These are phyloP conservation scores for Mentha longifolia DNA, from an alignment of 257 asterid genomes.

Conservation along the genomic window DNA sequence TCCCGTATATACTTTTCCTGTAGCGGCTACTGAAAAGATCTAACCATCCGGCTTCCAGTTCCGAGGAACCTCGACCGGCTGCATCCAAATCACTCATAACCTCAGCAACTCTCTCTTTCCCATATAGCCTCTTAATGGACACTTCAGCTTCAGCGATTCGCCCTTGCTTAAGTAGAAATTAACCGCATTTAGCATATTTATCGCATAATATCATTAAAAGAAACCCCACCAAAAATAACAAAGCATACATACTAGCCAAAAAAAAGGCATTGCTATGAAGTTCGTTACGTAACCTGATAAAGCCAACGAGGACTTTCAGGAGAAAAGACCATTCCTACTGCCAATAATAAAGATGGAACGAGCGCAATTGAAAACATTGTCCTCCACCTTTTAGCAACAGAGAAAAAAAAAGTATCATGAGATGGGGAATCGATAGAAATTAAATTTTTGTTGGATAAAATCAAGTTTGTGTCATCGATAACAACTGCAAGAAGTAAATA, in stretches of 20 bases:
- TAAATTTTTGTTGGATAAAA: too few relatives aligned
- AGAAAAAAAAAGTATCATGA: conserved; percentile 8
- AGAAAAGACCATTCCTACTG: conserved; percentile 91
- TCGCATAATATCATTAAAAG: conserved; percentile 9
- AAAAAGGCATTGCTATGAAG: conserved; percentile 11
- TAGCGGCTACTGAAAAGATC: conserved; percentile 97
- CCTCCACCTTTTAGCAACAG: conserved; percentile 83
- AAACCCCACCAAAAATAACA: neutral
- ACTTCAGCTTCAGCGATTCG: conserved; percentile 71
- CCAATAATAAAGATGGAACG: conserved; percentile 82
- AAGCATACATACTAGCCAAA: conserved; percentile 8
- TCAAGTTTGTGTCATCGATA: neutral
- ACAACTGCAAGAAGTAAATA: conserved; percentile 40
- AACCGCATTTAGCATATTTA: conserved; percentile 31
- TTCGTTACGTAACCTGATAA: conserved; percentile 59
- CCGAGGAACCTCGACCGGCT: conserved; percentile 77
- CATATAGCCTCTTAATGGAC: conserved; percentile 72
- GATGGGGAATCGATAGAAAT: neutral
- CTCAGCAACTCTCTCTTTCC: conserved; percentile 93
- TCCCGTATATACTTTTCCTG: conserved; percentile 65
- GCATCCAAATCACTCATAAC: conserved; percentile 82
- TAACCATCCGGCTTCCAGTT: conserved; percentile 97
- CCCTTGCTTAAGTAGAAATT: conserved; percentile 71
- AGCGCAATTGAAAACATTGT: conserved; percentile 87
- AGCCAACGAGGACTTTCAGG: conserved; percentile 99